phyloP scores from a whole-genome alignment of 2,329 filamentous ascomycete species.

The Graphiopsis chlorocephala region DNA sequence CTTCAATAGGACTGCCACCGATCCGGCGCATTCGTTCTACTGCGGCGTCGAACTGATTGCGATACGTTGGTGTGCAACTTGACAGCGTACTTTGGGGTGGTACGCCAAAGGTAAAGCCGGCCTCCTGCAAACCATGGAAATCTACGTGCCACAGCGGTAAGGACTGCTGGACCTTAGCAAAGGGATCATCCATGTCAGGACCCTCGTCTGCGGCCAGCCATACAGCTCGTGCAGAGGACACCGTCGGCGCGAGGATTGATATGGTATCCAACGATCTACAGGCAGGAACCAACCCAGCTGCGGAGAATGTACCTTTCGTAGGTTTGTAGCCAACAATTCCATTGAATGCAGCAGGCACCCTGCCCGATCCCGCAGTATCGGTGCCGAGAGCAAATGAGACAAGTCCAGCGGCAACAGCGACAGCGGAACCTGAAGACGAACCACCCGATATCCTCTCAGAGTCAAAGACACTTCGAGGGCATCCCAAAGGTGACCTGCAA shows the following conservation, averaged over 20 bases:
- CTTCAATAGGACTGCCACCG: constrained; percentile 43
- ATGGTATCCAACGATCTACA: constrained; percentile 59
- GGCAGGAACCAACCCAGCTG: constrained; percentile 52
- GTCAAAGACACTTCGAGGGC: constrained; percentile 52
- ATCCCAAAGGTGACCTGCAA: constrained; percentile 57
- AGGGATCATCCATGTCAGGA: constrained; percentile 51
- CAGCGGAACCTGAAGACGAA: constrained; percentile 55
- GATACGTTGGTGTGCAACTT: constrained; percentile 42
- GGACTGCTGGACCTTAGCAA: constrained; percentile 45
- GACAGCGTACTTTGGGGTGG: constrained; percentile 46
- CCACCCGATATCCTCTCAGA: constrained; percentile 54
- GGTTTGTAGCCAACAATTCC: constrained; percentile 51
- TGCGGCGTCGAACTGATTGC: constrained; percentile 43
- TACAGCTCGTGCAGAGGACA: constrained; percentile 49
- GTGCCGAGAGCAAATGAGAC: constrained; percentile 57
- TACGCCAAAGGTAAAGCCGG: constrained; percentile 48
- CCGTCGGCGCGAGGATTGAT: constrained; percentile 51
- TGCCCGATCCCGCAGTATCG: constrained; percentile 55
- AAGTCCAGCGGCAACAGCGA: constrained; percentile 53
- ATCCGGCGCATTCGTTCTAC: constrained; percentile 39
- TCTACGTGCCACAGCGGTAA: constrained; percentile 35
- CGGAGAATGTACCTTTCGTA: constrained; percentile 53
- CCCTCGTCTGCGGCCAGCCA: constrained; percentile 48
- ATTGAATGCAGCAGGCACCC: constrained; percentile 55
- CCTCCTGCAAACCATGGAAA: constrained; percentile 35